These are phyloP conservation scores for Vaccinium macrocarpon DNA, from an alignment of 148 eudicot species.

Conservation along the genomic window DNA sequence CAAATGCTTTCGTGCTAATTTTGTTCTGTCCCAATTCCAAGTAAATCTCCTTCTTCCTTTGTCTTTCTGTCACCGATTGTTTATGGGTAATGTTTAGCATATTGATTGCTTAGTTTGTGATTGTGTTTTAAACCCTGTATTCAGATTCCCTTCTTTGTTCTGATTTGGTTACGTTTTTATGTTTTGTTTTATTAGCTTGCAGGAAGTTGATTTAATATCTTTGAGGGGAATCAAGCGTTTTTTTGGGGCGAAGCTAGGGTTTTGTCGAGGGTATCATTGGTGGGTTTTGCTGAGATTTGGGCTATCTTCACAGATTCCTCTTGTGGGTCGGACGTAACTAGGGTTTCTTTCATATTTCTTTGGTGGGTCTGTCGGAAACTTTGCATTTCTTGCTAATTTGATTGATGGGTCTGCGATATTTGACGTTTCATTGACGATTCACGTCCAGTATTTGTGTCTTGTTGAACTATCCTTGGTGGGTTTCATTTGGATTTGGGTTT, in stretches of 20 bases:
- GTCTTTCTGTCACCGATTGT: neutral
- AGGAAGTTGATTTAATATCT: conserved; percentile 6
- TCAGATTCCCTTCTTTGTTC: neutral
- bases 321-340: neutral
- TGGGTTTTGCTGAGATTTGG: neutral
- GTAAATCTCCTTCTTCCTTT: conserved; percentile 3
- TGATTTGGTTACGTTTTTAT: neutral
- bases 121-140: neutral
- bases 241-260: conserved; percentile 22
- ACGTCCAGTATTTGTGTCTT: neutral
- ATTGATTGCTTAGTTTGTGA: conserved; percentile 1
- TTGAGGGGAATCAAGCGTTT: conserved; percentile 10
- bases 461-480: neutral
- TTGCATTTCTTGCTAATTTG: neutral
- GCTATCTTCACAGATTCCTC: conserved; percentile 1
- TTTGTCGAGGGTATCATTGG: conserved; percentile 1
- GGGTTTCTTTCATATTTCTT: neutral
- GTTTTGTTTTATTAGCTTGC: conserved; percentile 3
- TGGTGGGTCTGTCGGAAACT: conserved; percentile 14
- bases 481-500: conserved; percentile 7
- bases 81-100: neutral
- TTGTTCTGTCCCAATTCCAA: conserved; percentile 18
- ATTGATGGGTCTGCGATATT: neutral
- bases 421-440: neutral
- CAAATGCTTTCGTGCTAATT: conserved; percentile 29